Evolutionary conservation across 768 basidiomycete species (phyloP).

Genomic region (Clitopilus passeckerianus): DNA sequence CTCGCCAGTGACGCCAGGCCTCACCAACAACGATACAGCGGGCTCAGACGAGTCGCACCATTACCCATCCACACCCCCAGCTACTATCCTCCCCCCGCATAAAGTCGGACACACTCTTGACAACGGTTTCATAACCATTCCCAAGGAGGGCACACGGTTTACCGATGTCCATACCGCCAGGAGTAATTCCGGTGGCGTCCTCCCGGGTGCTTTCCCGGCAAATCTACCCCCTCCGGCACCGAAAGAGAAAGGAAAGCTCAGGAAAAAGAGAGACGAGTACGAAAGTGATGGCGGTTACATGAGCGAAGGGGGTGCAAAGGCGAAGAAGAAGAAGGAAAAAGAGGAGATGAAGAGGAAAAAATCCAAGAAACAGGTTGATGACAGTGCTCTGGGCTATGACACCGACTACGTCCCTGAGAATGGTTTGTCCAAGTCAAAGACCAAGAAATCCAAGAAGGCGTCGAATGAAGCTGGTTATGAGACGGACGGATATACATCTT

Average conservation of each 20-base stretch:
- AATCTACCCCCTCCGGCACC: constrained; percentile 16
- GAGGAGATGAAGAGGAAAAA: constrained; percentile 30
- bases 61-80: constrained; percentile 13
- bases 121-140: background rate
- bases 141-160: constrained; percentile 1
- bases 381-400: constrained; percentile 18
- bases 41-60: constrained; percentile 27
- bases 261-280: constrained; percentile 43
- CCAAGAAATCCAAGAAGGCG: constrained; percentile 23
- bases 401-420: constrained; percentile 19
- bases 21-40: constrained; percentile 28
- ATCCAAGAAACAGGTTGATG: constrained; percentile 14
- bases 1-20: constrained; percentile 15
- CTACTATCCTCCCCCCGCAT: constrained; percentile 6
- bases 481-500: constrained; percentile 29
- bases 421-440: constrained; percentile 12
- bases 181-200: background rate
- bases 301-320: constrained; percentile 35
- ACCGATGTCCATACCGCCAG: constrained; percentile 1
- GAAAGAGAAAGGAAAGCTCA: constrained; percentile 25
- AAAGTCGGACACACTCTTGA: constrained; percentile 6
- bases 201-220: constrained; percentile 16
- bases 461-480: constrained; percentile 28
- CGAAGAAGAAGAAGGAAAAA: constrained; percentile 22
- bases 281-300: constrained; percentile 50